Evolutionary conservation across 345 rosid genomes (phyloP).

Genomic region (Eucalyptus dawsonii): DNA sequence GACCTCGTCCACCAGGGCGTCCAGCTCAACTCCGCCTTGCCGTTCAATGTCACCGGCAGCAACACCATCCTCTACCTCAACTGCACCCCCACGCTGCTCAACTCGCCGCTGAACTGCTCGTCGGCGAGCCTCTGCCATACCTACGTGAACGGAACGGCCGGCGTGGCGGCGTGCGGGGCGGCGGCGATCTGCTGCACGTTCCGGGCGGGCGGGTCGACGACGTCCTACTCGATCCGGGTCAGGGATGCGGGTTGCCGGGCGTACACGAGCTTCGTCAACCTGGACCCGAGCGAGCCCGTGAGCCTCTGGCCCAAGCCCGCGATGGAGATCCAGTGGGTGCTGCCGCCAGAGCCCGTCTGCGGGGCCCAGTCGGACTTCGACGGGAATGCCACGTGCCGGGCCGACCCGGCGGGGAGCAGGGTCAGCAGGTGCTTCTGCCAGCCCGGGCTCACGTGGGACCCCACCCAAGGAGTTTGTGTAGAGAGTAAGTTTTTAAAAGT

Average conservation of each 20-base stretch:
- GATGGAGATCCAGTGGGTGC: slow-evolving; percentile 28
- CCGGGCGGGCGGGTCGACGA: slow-evolving; percentile 11
- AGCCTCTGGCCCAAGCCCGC: slow-evolving; percentile 26
- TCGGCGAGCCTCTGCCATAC: slow-evolving; percentile 18
- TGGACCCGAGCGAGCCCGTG: slow-evolving; percentile 7
- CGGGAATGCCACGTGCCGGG: slow-evolving; percentile 14
- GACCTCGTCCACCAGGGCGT: slow-evolving; percentile 9
- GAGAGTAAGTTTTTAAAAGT: neutral
- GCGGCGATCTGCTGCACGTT: slow-evolving; percentile 15
- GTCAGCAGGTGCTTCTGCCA: slow-evolving; percentile 18
- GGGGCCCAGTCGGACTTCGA: slow-evolving; percentile 22
- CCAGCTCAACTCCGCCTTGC: slow-evolving; percentile 10
- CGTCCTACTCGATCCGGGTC: slow-evolving; percentile 12
- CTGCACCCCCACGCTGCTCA: slow-evolving; percentile 7
- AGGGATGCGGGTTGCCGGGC: slow-evolving; percentile 20
- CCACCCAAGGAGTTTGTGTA: slow-evolving; percentile 11
- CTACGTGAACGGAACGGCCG: neutral
- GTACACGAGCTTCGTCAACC: slow-evolving; percentile 24
- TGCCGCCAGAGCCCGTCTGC: slow-evolving; percentile 18
- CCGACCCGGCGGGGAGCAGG: neutral
- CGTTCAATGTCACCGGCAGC: slow-evolving; percentile 32
- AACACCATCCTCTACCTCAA: slow-evolving; percentile 32
- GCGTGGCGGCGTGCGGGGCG: neutral
- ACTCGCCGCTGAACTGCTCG: slow-evolving; percentile 22
- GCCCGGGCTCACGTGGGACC: slow-evolving; percentile 13